These are phyloP conservation scores for Pythium dissimile DNA, from an alignment of 352 stramenopile genomes.

Conservation along the genomic window DNA sequence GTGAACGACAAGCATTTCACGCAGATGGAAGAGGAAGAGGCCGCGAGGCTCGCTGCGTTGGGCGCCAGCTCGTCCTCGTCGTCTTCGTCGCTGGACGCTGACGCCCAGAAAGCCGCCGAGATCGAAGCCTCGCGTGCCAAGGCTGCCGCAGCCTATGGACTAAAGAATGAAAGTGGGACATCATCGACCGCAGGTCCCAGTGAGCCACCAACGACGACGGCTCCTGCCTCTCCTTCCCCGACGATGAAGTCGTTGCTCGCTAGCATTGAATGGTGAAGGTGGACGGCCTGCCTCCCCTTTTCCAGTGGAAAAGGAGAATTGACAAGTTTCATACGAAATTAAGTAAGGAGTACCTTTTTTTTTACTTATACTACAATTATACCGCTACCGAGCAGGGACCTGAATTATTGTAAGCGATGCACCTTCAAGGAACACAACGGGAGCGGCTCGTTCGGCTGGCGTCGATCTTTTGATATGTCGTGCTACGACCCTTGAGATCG, in stretches of 20 bases:
- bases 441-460: too few species aligned
- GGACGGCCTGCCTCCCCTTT: too few species aligned
- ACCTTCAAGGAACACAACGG: too few species aligned
- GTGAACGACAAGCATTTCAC: constrained; percentile 2
- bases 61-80: constrained; percentile 1
- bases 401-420: too few species aligned
- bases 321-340: too few species aligned
- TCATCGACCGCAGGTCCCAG: not conserved
- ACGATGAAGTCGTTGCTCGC: not conserved
- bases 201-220: not conserved
- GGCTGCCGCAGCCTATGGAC: not conserved
- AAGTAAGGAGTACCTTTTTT: too few species aligned
- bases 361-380: too few species aligned
- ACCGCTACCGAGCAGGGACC: too few species aligned
- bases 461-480: too few species aligned
- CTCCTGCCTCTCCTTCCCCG: not conserved
- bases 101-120: not conserved
- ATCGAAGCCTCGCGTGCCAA: not conserved
- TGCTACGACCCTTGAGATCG: too few species aligned
- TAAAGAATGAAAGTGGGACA: too few species aligned
- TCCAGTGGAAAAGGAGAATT: too few species aligned
- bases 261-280: not conserved
- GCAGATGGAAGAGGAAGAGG: not conserved
- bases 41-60: not conserved
- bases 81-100: constrained; percentile 23